Base-by-base conservation (phyloP, 768 basidiomycete genomes). In the Leccinum barrowsii region DNA sequence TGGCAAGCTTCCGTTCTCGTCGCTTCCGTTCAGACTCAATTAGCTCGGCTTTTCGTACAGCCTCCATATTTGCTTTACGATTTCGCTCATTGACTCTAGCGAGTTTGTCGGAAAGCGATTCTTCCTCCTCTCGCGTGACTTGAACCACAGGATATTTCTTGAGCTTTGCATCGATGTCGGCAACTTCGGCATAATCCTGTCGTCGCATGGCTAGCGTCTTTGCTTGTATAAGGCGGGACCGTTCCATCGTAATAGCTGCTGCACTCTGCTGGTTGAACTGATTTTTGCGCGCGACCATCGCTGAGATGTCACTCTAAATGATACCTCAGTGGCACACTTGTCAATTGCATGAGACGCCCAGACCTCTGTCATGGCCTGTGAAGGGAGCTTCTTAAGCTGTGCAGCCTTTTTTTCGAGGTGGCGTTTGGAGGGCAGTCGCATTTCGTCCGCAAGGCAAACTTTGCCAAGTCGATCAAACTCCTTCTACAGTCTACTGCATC, bases 71-170 rank as follows among this genome's bases (percentile, higher is more conserved):
- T 30, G 88, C 87, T 69, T 83, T 87, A 56, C 90, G 82, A 71
- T 98, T 98, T 56, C 93, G 84, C 74, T 94, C 92, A 69, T 96
- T 98, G 55, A 98, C 86, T 67, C 77, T 84, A 15, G 90, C 84
- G 24, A 96, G 79, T 67, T 83, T 74, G 61, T 90, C 65, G 10
- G 67, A 70, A 6, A 71, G 67, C 6, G 73, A 73, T 59, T 70
- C 71, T 19, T 67, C 69, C 4, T 70, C 69, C 50, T 69, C 71
- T 47, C 66, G 64, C 10, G 44, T 19, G n/a, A 7, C 49, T 42
- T 65, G 64, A n/a, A 61, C 50, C 13, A 49, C 56, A 10, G 70
- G 70, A 17, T 90, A 74, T 32, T 80, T 79, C n/a, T 79, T 80
- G 30, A 96, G 77, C 68, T 89, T 77, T 3, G 68, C 74, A 22